These are phyloP conservation scores for Penicillium sp. DNA, from an alignment of 2,329 filamentous ascomycete species.

Conservation along the genomic window DNA sequence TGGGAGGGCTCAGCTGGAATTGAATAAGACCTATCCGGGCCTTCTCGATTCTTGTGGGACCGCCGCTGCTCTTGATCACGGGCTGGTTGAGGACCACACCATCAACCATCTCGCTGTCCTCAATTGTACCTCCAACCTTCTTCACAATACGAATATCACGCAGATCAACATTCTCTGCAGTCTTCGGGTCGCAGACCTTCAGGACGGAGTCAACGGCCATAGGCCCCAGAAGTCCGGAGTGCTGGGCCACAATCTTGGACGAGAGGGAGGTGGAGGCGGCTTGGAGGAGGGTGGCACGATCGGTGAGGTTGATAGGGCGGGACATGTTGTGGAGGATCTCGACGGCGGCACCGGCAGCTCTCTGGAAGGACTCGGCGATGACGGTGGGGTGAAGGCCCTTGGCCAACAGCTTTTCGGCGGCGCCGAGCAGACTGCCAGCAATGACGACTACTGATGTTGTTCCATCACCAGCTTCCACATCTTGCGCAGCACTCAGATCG, in stretches of 20 bases:
- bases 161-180: conserved; percentile 92
- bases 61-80: conserved; percentile 90
- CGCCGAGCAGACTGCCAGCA: conserved; percentile 89
- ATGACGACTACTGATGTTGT: conserved; percentile 98
- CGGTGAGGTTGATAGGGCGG: conserved; percentile 83
- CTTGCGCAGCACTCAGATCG: conserved; percentile 93
- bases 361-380: conserved; percentile 96
- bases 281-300: conserved; percentile 88
- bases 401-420: conserved; percentile 82
- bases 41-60: conserved; percentile 93
- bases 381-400: conserved; percentile 97
- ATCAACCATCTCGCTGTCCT: conserved; percentile 96
- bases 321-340: conserved; percentile 93
- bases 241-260: conserved; percentile 97
- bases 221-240: conserved; percentile 90
- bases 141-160: conserved; percentile 97
- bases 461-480: conserved; percentile 97
- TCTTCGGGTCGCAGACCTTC: conserved; percentile 94
- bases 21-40: conserved; percentile 95
- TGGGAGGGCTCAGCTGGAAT: conserved; percentile 97
- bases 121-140: conserved; percentile 96
- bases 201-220: conserved; percentile 98
- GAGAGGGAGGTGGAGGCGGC: conserved; percentile 95
- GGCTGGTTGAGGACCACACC: conserved; percentile 89
- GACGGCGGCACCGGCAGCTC: conserved; percentile 86